phyloP scores from a whole-genome alignment of 176 grass and related monocot genomes.

The Luzula sylvatica region DNA sequence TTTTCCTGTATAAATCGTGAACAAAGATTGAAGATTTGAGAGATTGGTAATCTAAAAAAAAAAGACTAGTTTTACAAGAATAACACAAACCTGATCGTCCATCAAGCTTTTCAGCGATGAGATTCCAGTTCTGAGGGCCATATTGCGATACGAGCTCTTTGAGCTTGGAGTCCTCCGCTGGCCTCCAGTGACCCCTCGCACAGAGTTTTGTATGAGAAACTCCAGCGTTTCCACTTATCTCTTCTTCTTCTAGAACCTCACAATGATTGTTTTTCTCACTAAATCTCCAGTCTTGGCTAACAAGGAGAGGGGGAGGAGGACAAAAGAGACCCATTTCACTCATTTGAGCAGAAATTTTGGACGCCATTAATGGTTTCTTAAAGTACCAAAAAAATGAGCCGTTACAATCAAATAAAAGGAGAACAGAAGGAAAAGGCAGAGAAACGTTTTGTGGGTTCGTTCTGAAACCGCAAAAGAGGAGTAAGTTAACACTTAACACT shows the following conservation, averaged over 20 bases:
- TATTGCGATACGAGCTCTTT: constrained; percentile 59
- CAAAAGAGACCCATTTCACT: not conserved
- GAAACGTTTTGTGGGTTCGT: constrained; percentile 3
- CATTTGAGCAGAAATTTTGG: constrained; percentile 12
- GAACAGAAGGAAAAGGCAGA: not conserved
- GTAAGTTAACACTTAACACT: no score
- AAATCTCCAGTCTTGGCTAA: not conserved
- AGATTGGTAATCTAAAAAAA: not conserved
- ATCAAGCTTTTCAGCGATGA: constrained; percentile 81
- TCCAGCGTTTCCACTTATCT: not conserved
- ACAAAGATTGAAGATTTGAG: not conserved
- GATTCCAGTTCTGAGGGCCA: constrained; percentile 81
- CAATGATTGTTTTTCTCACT: not conserved
- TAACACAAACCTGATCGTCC: constrained; percentile 62
- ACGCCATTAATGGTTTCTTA: not conserved
- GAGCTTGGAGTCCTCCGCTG: constrained; percentile 70
- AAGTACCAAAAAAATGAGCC: not conserved
- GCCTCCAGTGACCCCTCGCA: constrained; percentile 60
- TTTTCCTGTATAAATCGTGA: constrained; percentile 38
- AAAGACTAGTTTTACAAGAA: not conserved
- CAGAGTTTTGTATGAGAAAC: constrained; percentile 37
- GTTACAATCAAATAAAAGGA: constrained; percentile 9
- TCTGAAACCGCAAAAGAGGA: not conserved
- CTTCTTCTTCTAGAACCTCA: constrained; percentile 24
- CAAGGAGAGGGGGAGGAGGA: constrained; percentile 16